Evolutionary conservation across 257 asterid genomes (phyloP), one percentile per base, ranked within the genome.

Genomic region (Perilla frutescens): DNA sequence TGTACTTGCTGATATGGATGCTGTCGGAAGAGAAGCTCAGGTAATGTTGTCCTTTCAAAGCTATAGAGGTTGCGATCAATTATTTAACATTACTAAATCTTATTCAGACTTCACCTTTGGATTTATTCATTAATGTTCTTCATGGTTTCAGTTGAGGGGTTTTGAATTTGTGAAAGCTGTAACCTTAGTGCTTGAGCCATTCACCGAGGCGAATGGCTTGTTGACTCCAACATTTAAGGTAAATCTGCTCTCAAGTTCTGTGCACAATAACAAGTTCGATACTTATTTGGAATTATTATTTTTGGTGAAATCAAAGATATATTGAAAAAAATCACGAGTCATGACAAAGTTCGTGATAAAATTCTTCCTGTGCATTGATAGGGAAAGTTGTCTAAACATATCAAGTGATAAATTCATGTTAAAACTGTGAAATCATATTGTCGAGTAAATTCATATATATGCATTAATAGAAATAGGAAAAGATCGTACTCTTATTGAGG

Each of bases 141-240:
- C 29, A 73, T 63, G 40, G 26, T 29, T 10, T 49, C 89, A 93
- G 98, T 71, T 91, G 81, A 87, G 96, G 80, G 97, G 98, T 55
- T 93, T 93, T 12, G 98, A 93, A 84, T 91, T 88, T 68, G 96
- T 80, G 57, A 93, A 93, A 84, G 92, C 94, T 39, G 84, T 93
- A 43, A 88, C 96, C 3, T 84, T 93, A 76, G 85, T 88, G 78
- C 67, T 81, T 5, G 98, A 93, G 83, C 98, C 97, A 34, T 91
- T 93, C 82, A 89, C 98, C 3, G 8, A 87, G 75, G 97, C 91
- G 83, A 93, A 88, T 66, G 96, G 80, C 75, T 89, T 93, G 72
- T 84, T 93, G 71, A 93, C 98, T 62, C 98, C 98, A 70, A 93
- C 98, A 15, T 91, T 91, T 80, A 93, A 93, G 97, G 98, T 91